These are phyloP conservation scores for Penicillium ucsense DNA, from an alignment of 495 filamentous ascomycete species.

Conservation along the genomic window DNA sequence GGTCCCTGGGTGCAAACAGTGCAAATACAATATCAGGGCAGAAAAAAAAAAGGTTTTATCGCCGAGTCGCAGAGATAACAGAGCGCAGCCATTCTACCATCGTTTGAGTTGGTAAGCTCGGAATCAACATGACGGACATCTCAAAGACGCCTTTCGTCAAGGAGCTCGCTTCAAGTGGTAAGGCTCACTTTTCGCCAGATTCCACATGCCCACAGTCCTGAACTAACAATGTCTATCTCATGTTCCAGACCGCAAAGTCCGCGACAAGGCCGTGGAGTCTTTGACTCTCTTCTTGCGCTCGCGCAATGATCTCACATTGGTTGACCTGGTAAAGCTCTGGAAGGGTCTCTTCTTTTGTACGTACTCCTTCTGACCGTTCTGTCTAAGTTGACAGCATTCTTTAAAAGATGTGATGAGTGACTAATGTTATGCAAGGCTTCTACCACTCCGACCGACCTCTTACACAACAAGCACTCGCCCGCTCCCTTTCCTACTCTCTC, in stretches of 20 bases:
- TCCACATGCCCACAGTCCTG: not conserved
- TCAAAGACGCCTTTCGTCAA: conserved; percentile 62
- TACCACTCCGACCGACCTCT: conserved; percentile 89
- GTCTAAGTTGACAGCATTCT: too few species aligned
- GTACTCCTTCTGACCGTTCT: conserved; percentile 1
- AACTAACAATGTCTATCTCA: conserved; percentile 1
- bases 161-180: conserved; percentile 70
- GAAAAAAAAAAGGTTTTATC: conserved; percentile 31
- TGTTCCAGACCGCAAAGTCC: conserved; percentile 63
- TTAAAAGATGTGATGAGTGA: too few species aligned
- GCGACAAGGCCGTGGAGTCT: conserved; percentile 70
- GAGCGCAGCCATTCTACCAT: conserved; percentile 1
- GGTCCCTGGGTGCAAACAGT: conserved; percentile 20
- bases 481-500: conserved; percentile 69
- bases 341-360: conserved; percentile 92
- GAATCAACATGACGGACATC: conserved; percentile 35
- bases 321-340: conserved; percentile 89
- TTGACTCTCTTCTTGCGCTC: conserved; percentile 69
- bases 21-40: conserved; percentile 21
- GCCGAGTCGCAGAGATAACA: conserved; percentile 5
- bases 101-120: conserved; percentile 1
- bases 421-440: conserved; percentile 39
- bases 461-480: conserved; percentile 75
- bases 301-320: conserved; percentile 51
- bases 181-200: not conserved